A percentile compares a stretch with the other conserved stretches of the same genome.
Evolutionary conservation across 2,329 filamentous ascomycete species (phyloP).

Genomic region (Sarocladiaceae sp.): DNA sequence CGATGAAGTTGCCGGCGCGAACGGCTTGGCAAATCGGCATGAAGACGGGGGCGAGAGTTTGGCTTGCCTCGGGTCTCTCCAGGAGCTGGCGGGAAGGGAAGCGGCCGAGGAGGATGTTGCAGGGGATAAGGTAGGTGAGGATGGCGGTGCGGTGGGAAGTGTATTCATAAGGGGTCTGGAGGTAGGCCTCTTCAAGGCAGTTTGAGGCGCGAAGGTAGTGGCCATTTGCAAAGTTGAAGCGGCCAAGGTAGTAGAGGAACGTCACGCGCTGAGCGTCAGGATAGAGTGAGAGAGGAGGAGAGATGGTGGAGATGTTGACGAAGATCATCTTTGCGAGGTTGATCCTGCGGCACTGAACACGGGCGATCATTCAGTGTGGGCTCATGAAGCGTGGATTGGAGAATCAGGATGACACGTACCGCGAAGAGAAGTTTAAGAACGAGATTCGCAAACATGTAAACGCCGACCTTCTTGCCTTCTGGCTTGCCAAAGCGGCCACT

Average conservation of each 20-base stretch:
- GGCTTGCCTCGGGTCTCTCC: constrained; percentile 60
- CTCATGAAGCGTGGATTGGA: background rate
- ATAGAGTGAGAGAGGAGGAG: constrained; percentile 73
- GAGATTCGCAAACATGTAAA: constrained; percentile 88
- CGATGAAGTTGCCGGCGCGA: constrained; percentile 64
- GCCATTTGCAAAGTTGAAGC: constrained; percentile 79
- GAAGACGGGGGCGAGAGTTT: constrained; percentile 59
- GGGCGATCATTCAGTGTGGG: background rate
- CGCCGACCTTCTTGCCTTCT: constrained; percentile 78
- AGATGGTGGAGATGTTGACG: constrained; percentile 76
- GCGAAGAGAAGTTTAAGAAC: constrained; percentile 84
- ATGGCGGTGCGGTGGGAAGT: constrained; percentile 71
- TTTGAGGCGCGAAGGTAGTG: constrained; percentile 73
- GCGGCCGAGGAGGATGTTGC: constrained; percentile 77
- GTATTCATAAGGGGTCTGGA: constrained; percentile 56
- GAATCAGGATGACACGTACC: constrained; percentile 34
- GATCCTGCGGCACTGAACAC: constrained; percentile 66
- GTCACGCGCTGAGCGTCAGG: constrained; percentile 83
- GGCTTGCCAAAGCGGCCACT: constrained; percentile 61
- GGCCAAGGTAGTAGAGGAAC: constrained; percentile 89
- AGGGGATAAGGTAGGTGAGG: constrained; percentile 74
- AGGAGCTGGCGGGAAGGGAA: constrained; percentile 67
- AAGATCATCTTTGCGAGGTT: constrained; percentile 84
- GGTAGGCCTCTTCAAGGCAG: constrained; percentile 73
- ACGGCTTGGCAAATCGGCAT: constrained; percentile 67